Conservation (phyloP, 371 early-diverging fungal species). For the Chytridiales sp. region DNA sequence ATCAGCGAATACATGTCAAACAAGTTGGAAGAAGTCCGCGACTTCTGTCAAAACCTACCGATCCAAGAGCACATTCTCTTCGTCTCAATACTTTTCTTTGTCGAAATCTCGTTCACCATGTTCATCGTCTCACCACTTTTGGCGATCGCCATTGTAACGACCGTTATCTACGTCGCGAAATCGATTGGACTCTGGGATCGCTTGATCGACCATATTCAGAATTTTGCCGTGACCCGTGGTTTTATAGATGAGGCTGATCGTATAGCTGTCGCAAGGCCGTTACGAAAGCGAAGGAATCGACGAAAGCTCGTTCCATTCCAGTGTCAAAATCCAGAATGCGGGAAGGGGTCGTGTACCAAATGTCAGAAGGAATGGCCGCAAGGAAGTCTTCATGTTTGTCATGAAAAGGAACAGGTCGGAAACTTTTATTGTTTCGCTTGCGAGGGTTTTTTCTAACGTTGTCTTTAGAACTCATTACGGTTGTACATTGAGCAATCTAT, state of each 20-base stretch:
- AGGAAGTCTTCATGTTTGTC: constrained; percentile 58
- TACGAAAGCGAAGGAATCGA: background rate
- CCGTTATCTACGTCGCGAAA: constrained; percentile 3
- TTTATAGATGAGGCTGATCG: too few species aligned
- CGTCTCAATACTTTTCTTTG: background rate
- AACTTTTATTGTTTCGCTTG: too few species aligned
- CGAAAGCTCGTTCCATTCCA: constrained; percentile 34
- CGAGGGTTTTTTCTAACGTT: too few species aligned
- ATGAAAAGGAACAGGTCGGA: constrained; percentile 56
- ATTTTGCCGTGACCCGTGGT: background rate
- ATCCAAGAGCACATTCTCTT: constrained; percentile 8
- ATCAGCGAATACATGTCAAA: background rate
- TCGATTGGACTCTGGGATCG: constrained; percentile 10
- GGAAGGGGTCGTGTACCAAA: constrained; percentile 47
- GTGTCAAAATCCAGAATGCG: constrained; percentile 54
- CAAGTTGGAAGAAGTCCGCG: background rate
- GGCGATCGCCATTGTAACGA: background rate
- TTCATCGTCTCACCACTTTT: constrained; percentile 2
- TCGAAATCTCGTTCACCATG: constrained; percentile 6
- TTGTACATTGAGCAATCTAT: constrained; percentile 67
- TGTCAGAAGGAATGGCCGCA: constrained; percentile 53
- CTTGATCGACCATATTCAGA: background rate
- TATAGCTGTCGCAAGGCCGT: background rate
- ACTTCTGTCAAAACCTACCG: background rate
- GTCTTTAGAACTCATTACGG: constrained; percentile 57